phyloP scores from a whole-genome alignment of 2,329 filamentous ascomycete species.

The Fusarium sp. region DNA sequence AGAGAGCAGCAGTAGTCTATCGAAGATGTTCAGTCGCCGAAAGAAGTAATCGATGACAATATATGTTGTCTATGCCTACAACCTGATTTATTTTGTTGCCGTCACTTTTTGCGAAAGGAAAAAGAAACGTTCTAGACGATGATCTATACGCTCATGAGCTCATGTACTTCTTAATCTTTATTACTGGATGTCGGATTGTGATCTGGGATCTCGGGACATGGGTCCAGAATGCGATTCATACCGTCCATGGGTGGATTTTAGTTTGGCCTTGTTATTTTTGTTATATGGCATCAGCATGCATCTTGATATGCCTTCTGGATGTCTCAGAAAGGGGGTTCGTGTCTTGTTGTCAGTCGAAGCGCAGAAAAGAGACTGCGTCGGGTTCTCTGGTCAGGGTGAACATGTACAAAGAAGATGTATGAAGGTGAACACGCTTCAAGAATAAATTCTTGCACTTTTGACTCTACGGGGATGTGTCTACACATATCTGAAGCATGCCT shows the following conservation, averaged over 20 bases:
- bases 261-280: conserved; percentile 25
- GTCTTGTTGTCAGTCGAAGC: background rate
- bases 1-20: conserved; percentile 53
- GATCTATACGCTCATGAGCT: conserved; percentile 38
- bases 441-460: background rate
- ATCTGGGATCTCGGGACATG: background rate
- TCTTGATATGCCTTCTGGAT: conserved; percentile 19
- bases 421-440: background rate
- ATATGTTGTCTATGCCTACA: conserved; percentile 5
- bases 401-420: conserved; percentile 4
- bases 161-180: conserved; percentile 41
- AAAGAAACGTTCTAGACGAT: conserved; percentile 25
- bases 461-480: background rate
- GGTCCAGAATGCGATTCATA: background rate
- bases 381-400: background rate
- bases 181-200: conserved; percentile 30
- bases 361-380: background rate
- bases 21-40: conserved; percentile 59
- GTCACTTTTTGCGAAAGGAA: background rate
- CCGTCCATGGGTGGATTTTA: background rate
- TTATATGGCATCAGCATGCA: conserved; percentile 7
- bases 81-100: conserved; percentile 21
- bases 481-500: background rate
- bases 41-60: conserved; percentile 55
- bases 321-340: background rate